These are phyloP conservation scores for Didymella exigua DNA, from an alignment of 2,329 filamentous ascomycete species.

Conservation along the genomic window DNA sequence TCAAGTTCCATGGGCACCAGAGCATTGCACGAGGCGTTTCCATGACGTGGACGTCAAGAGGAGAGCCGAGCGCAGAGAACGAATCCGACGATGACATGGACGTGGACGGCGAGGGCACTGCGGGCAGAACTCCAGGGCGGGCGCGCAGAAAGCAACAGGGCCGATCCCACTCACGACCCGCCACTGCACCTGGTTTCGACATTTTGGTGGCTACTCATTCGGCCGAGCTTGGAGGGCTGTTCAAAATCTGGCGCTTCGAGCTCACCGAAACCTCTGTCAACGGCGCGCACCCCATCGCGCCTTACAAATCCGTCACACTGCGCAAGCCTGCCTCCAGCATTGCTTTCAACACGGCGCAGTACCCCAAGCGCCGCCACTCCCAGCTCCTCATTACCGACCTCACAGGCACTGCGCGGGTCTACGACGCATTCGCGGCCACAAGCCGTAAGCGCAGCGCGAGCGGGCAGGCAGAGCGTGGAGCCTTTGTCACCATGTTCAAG, in stretches of 20 bases:
- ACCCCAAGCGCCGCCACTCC: conserved; percentile 59
- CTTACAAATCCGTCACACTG: conserved; percentile 56
- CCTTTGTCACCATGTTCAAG: conserved; percentile 42
- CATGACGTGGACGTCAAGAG: conserved; percentile 57
- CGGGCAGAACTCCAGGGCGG: conserved; percentile 22
- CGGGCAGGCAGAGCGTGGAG: conserved; percentile 28
- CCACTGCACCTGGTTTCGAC: conserved; percentile 43
- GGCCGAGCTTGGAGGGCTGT: conserved; percentile 46
- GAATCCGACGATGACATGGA: conserved; percentile 44
- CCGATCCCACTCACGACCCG: conserved; percentile 28
- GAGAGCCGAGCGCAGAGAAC: conserved; percentile 25
- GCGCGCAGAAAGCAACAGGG: conserved; percentile 29
- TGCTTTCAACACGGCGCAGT: conserved; percentile 60
- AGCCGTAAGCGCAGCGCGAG: conserved; percentile 29
- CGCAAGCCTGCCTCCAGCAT: conserved; percentile 58
- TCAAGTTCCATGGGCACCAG: conserved; percentile 58
- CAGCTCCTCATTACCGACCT: conserved; percentile 61
- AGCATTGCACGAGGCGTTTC: conserved; percentile 58
- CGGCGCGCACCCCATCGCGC: conserved; percentile 47
- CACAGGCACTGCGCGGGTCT: conserved; percentile 62
- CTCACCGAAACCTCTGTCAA: conserved; percentile 45
- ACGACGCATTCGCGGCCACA: conserved; percentile 57
- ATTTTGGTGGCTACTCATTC: conserved; percentile 51
- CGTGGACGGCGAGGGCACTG: conserved; percentile 39
- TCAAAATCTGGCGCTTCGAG: conserved; percentile 51